These are phyloP conservation scores for Fusarium kyushuense DNA, from an alignment of 2,329 filamentous ascomycete species.

Conservation along the genomic window DNA sequence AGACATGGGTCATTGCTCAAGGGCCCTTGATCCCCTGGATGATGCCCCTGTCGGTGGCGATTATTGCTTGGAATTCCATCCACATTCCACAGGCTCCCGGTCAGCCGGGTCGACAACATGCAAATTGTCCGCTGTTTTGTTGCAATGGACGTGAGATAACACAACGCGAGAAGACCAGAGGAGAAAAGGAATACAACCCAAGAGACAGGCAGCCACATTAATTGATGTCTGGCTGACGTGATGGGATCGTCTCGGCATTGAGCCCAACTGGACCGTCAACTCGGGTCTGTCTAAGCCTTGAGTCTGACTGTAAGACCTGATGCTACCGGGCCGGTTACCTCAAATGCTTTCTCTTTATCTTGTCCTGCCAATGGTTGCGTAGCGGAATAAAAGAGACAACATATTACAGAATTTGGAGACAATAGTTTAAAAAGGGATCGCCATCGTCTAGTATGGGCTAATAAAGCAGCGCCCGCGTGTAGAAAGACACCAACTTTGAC, in stretches of 20 bases:
- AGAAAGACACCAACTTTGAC: not conserved
- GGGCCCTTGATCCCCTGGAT: constrained; percentile 5
- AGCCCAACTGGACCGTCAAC: constrained; percentile 7
- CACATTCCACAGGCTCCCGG: constrained; percentile 38
- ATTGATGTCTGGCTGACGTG: constrained; percentile 30
- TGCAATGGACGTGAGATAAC: not conserved
- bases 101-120: constrained; percentile 29
- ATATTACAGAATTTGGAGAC: constrained; percentile 5
- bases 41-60: constrained; percentile 37
- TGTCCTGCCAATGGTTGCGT: not conserved
- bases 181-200: constrained; percentile 1
- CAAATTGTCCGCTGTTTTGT: constrained; percentile 2
- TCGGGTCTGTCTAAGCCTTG: constrained; percentile 12
- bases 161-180: not conserved
- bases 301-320: constrained; percentile 10
- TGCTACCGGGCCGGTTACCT: not conserved
- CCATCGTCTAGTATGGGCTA: constrained; percentile 3
- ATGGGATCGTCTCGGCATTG: constrained; percentile 29
- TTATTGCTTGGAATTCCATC: constrained; percentile 31
- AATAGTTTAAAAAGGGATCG: constrained; percentile 23
- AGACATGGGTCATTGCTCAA: constrained; percentile 11
- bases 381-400: not conserved
- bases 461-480: not conserved
- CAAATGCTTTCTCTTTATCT: not conserved
- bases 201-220: constrained; percentile 11